phyloP scores from a whole-genome alignment of 306 rosid species.

The Canavalia ensiformis region DNA sequence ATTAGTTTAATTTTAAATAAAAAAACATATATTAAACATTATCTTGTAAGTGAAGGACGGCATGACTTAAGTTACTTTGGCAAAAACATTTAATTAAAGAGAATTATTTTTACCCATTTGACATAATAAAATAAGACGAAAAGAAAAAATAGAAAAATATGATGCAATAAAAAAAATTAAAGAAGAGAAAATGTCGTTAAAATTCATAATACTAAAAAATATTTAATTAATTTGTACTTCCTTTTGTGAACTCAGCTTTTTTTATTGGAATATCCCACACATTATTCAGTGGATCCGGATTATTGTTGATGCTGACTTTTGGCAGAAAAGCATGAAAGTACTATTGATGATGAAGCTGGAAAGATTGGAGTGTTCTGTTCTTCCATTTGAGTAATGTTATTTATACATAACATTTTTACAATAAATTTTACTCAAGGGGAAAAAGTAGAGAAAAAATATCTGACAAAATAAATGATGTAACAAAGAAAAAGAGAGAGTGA shows the following conservation, averaged over 20 bases:
- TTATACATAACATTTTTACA: too few species aligned
- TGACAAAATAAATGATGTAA: too few species aligned
- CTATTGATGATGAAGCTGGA: slow-evolving; percentile 47
- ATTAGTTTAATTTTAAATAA: too few species aligned
- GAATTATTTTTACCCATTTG: too few species aligned
- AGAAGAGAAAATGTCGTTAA: too few species aligned
- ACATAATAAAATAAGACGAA: too few species aligned
- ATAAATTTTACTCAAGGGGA: too few species aligned
- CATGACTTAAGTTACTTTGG: slow-evolving; percentile 32
- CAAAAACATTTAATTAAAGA: background rate
- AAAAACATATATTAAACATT: slow-evolving; percentile 5
- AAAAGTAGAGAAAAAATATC: too few species aligned
- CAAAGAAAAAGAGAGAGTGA: too few species aligned
- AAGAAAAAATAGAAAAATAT: too few species aligned
- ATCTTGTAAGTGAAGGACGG: slow-evolving; percentile 12
- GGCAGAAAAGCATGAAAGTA: slow-evolving; percentile 29
- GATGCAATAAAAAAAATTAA: too few species aligned
- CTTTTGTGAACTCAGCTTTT: background rate
- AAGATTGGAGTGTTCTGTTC: slow-evolving; percentile 44
- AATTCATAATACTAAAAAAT: too few species aligned
- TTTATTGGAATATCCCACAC: slow-evolving; percentile 29
- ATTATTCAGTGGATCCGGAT: slow-evolving; percentile 49
- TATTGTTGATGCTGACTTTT: slow-evolving; percentile 48
- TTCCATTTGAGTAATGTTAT: background rate
- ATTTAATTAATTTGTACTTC: background rate